Evolutionary conservation across 805 yeast genomes (phyloP), one percentile per base, ranked within the genome.

Genomic region (Monosporozyma aerobia): DNA sequence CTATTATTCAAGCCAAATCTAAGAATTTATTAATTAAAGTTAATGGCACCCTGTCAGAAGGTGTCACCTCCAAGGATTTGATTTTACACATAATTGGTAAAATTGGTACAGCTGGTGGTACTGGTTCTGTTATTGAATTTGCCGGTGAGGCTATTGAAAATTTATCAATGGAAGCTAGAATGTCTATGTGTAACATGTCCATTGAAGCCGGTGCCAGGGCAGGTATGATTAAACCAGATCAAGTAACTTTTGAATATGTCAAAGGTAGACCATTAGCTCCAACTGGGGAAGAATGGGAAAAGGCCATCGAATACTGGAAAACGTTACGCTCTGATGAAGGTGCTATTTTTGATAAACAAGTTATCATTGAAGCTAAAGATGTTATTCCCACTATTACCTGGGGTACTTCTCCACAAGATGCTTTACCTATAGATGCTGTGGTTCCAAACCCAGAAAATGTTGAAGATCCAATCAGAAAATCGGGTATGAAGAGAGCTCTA

Each of bases 351-450:
- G 99, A 94, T 67, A 73, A 79, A 60, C 96, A 88, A 61, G 84
- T 94, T 61, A 74, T 76, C 44, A 87, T 94, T 69, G 77, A 84
- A 58, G 96, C 95, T 51, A 73, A 77, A 29, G 98, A 92, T 63
- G 83, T 94, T 56, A 81, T 87, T 51, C 99, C 99, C 60, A 94
- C 99, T 23, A 90, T 94, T 56, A 94, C 99, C 23, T 94, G 99
- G 99, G 99, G 99, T 76, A 94, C 94, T 61, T 92, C 98, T 63
- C 99, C 99, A 35, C 98, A 94, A 74, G 99, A 94, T 68, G 98
- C 98, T 48, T 76, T 94, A 58, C 97, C 99, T 56, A 90, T 94
- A 63, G 84, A 95, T 14, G 95, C 87, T 40, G 64, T 72, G 16
- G 96, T 90, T 48, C 99, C 99, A 51, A 95, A 94, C 67, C 99